These are phyloP conservation scores for Thozetella sp. DNA, from an alignment of 495 filamentous ascomycete species.

Conservation along the genomic window DNA sequence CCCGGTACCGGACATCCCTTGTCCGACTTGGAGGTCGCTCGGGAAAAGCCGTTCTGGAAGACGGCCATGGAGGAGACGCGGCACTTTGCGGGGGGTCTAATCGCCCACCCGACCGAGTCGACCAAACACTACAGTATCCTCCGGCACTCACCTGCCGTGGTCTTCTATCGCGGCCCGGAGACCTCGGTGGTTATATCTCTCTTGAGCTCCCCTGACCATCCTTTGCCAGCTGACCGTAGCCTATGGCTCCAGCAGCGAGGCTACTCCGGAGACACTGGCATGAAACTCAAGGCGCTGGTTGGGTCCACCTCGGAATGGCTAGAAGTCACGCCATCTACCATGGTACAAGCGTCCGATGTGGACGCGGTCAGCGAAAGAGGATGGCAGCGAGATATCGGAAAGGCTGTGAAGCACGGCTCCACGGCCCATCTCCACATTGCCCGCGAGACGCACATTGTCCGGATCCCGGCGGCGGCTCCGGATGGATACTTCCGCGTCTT, in stretches of 20 bases:
- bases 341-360: conserved; percentile 44
- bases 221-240: conserved; percentile 57
- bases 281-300: conserved; percentile 63
- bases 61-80: conserved; percentile 55
- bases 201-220: conserved; percentile 52
- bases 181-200: conserved; percentile 65
- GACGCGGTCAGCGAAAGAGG: conserved; percentile 55
- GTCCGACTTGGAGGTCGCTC: background rate
- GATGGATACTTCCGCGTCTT: conserved; percentile 72
- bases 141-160: conserved; percentile 62
- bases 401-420: conserved; percentile 53
- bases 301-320: conserved; percentile 60
- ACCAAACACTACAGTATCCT: conserved; percentile 69
- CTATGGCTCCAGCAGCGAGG: conserved; percentile 69
- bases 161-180: conserved; percentile 64
- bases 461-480: conserved; percentile 60
- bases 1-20: too few species aligned
- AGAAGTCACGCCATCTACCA: conserved; percentile 60
- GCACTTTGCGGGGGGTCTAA: conserved; percentile 64
- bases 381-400: conserved; percentile 68
- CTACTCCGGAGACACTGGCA: conserved; percentile 68
- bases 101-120: conserved; percentile 62
- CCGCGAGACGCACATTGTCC: conserved; percentile 62
- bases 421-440: conserved; percentile 47
- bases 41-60: conserved; percentile 31